phyloP scores from a whole-genome alignment of 306 rosid species.

The Fagus crenata region DNA sequence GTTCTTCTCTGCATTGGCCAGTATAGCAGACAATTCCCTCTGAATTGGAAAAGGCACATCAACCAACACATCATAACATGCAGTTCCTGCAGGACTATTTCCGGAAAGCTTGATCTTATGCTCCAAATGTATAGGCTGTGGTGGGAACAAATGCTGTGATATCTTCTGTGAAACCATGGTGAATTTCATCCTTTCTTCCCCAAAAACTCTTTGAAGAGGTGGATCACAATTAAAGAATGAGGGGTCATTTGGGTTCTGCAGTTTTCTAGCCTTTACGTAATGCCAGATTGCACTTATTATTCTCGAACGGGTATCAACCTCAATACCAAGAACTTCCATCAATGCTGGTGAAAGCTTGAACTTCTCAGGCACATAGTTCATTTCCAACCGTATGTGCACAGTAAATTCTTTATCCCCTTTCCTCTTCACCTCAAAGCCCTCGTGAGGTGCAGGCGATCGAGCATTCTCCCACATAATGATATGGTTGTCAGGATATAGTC shows the following conservation, averaged over 20 bases:
- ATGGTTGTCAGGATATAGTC: conserved; percentile 82
- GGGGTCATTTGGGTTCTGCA: conserved; percentile 86
- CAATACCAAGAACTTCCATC: conserved; percentile 97
- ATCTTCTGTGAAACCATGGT: conserved; percentile 87
- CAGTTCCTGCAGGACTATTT: conserved; percentile 81
- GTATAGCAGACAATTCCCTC: conserved; percentile 76
- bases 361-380: conserved; percentile 93
- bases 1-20: conserved; percentile 94
- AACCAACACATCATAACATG: conserved; percentile 91
- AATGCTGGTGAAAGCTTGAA: conserved; percentile 86
- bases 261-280: conserved; percentile 96
- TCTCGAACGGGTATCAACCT: conserved; percentile 97
- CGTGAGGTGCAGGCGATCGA: conserved; percentile 82
- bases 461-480: conserved; percentile 84
- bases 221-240: conserved; percentile 81
- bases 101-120: conserved; percentile 93
- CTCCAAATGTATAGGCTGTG: conserved; percentile 86
- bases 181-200: conserved; percentile 93
- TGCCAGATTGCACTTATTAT: conserved; percentile 97
- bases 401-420: conserved; percentile 90
- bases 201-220: conserved; percentile 90
- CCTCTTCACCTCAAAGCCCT: conserved; percentile 98
- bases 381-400: conserved; percentile 73
- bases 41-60: conserved; percentile 95
- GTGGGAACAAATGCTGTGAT: conserved; percentile 89